A percentile compares a stretch with the other conserved stretches of the same genome.
These are phyloP conservation scores for Pichia sp. DNA, from an alignment of 1,139 yeast genomes.

Conservation along the genomic window DNA sequence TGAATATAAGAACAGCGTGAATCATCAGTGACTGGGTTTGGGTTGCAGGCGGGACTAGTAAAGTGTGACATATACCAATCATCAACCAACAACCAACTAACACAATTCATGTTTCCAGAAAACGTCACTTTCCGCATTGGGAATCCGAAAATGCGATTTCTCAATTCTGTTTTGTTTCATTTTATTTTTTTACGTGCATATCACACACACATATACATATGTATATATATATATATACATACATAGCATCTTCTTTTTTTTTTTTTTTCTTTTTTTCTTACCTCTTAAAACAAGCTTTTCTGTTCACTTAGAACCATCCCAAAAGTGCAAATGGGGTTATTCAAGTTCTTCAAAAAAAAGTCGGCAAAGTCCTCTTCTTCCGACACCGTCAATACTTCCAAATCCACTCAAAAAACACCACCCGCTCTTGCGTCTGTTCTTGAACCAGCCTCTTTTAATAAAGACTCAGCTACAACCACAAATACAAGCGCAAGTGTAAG, in stretches of 20 bases:
- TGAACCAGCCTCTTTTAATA: neutral
- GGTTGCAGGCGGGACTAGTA: no score
- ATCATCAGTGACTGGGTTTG: slow-evolving; percentile 32
- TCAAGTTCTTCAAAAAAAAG: slow-evolving; percentile 18
- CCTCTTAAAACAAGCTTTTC: neutral
- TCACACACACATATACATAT: no score
- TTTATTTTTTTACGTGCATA: no score
- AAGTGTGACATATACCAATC: no score
- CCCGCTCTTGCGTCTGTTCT: neutral
- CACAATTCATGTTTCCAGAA: neutral
- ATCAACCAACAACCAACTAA: no score
- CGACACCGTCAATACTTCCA: neutral
- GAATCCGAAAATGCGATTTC: neutral
- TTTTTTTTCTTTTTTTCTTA: neutral
- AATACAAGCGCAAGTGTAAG: no score
- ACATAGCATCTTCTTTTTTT: no score
- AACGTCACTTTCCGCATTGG: neutral
- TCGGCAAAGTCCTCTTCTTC: neutral
- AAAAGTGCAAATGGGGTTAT: slow-evolving; percentile 15
- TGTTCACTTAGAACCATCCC: no score
- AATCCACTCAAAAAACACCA: neutral
- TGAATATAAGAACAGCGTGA: slow-evolving; percentile 37
- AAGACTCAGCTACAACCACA: neutral
- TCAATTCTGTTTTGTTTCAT: neutral
- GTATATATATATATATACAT: no score